Evolutionary conservation across 2,329 filamentous ascomycete genomes (phyloP), one percentile per base, ranked within the genome.

Genomic region (Neurospora crassa): DNA sequence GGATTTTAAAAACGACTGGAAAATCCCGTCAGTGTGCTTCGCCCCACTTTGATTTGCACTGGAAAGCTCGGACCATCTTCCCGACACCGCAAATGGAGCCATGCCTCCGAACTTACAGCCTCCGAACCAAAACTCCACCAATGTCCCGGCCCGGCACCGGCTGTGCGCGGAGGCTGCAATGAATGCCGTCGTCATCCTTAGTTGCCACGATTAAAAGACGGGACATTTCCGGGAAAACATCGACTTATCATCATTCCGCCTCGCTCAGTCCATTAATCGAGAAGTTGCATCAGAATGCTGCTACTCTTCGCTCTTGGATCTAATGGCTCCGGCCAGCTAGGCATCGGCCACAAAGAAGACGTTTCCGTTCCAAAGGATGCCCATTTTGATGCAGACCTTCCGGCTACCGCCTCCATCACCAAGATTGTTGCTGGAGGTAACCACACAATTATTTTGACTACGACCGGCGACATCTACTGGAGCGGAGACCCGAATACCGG

Each of bases 321-420:
- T 5, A 94, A 94, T 76, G 90, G 91, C 67, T 92, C 89, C 1
- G 90, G 91, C 42, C 92, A 94, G 78, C 84, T 94, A 11, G 91
- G 90, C 53, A 86, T 93, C 71, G 88, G 88, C 24, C 91, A 93
- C 79, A 85, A 83, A 73, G 88, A 92, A 78, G 91, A 94, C 76
- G 88, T 92, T 68, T 90, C 90, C 1, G 83, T 87, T 0, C 90
- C 91, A 1, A 88, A 90, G 73, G 83, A 82, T 73, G 89, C 88
- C 74, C 76, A 86, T n/a, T 91, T 92, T 79, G 78, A 82, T 6
- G 79, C 82, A 2, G 78, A 79, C 16, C 76, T 78, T 68, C 69
- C 70, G 34, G 68, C 41, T 43, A 67, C 68, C 53, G 53, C 41
- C 45, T 73, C 79, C 18, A 78, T 85, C 70, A 75, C 78, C 69